Evolutionary conservation across 2,329 filamentous ascomycete species (phyloP).

Genomic region (Ophiostoma sp.): DNA sequence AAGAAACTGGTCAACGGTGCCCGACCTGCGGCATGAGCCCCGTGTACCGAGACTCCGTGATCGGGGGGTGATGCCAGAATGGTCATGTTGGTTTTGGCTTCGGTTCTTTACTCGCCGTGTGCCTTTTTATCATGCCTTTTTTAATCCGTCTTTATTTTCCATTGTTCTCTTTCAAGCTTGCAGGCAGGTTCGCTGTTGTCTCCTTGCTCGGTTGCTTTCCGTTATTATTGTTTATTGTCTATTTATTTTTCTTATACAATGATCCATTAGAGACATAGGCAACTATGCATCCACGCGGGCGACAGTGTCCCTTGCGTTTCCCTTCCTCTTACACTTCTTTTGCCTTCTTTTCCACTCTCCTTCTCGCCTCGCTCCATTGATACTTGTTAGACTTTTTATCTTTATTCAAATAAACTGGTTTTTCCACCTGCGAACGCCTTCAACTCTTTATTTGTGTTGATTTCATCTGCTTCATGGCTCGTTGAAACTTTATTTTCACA

Average conservation of each 20-base stretch:
- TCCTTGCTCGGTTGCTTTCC: not conserved
- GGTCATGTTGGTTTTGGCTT: not conserved
- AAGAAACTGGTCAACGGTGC: constrained; percentile 19
- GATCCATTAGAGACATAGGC: not conserved
- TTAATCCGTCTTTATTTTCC: not conserved
- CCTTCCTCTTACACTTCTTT: no score
- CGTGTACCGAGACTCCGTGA: constrained; percentile 17
- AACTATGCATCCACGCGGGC: not conserved
- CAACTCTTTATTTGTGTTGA: no score
- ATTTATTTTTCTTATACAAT: not conserved
- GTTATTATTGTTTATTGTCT: not conserved
- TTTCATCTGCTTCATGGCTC: no score
- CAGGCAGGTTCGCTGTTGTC: no score
- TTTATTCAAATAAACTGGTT: not conserved
- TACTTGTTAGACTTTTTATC: not conserved
- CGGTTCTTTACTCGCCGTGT: not conserved
- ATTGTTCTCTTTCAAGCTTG: not conserved
- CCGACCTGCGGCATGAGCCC: constrained; percentile 25
- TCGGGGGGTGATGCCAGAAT: not conserved
- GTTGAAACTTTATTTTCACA: no score
- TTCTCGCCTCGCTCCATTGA: not conserved
- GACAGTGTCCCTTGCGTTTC: not conserved
- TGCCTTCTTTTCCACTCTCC: not conserved
- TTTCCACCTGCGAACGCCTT: not conserved
- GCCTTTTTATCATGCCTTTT: no score